These are phyloP conservation scores for Streptanthus diversifolius DNA, from an alignment of 345 rosid genomes.

Conservation along the genomic window DNA sequence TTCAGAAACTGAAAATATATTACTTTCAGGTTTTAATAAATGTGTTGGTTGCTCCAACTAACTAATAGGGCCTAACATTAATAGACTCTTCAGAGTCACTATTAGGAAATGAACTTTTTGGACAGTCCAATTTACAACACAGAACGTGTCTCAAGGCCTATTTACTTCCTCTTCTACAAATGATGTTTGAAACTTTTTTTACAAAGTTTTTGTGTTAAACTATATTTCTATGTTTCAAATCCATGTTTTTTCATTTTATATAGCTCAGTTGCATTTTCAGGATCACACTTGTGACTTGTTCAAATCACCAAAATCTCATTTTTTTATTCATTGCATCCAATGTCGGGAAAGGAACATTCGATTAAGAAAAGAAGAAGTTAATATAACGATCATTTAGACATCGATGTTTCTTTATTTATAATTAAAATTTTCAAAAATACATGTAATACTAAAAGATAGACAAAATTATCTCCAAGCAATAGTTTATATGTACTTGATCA, in stretches of 20 bases:
- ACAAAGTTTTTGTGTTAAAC: background rate
- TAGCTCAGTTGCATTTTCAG: background rate
- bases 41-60: constrained; percentile 27
- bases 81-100: background rate
- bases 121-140: constrained; percentile 23
- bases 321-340: background rate
- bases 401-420: background rate
- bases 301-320: background rate
- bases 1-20: background rate
- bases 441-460: too few relatives aligned
- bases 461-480: too few relatives aligned
- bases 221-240: background rate
- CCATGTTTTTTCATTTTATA: background rate
- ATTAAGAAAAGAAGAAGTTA: background rate
- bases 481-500: too few relatives aligned
- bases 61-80: constrained; percentile 23
- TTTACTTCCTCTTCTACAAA: background rate
- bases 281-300: background rate
- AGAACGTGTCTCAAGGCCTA: constrained; percentile 12
- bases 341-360: background rate
- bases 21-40: constrained; percentile 5
- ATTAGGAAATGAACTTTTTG: constrained; percentile 8
- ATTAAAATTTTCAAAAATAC: too few relatives aligned
- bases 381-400: background rate
- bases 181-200: background rate